phyloP scores from a whole-genome alignment of 2,329 filamentous ascomycete genomes.

The Diaporthe sp. region DNA sequence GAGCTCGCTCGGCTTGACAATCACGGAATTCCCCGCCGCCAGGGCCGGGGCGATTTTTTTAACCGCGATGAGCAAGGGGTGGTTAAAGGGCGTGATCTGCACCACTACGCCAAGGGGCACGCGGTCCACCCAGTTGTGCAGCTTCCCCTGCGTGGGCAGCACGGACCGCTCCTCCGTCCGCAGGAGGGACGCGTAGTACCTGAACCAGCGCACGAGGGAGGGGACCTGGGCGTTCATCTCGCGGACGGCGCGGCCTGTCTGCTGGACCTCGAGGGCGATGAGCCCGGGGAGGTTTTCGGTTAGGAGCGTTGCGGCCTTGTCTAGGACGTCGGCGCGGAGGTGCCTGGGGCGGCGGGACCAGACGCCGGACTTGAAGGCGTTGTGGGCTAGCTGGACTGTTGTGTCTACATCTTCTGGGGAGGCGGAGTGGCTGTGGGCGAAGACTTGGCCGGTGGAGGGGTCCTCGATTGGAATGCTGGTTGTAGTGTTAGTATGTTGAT shows the following conservation, averaged over 20 bases:
- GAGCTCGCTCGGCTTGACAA: slow-evolving; percentile 72
- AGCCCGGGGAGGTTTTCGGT: slow-evolving; percentile 62
- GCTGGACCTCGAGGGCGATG: slow-evolving; percentile 71
- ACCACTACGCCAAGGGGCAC: slow-evolving; percentile 68
- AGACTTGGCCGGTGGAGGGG: slow-evolving; percentile 41
- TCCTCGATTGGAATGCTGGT: slow-evolving; percentile 42
- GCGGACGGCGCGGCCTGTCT: slow-evolving; percentile 75
- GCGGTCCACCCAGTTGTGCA: slow-evolving; percentile 66
- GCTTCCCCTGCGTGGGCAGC: slow-evolving; percentile 70
- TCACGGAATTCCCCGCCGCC: slow-evolving; percentile 67
- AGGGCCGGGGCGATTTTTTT: slow-evolving; percentile 72
- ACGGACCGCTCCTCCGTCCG: slow-evolving; percentile 75
- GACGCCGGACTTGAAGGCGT: slow-evolving; percentile 58
- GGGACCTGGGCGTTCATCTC: slow-evolving; percentile 79
- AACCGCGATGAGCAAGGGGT: slow-evolving; percentile 66
- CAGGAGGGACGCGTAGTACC: slow-evolving; percentile 75
- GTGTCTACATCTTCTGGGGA: slow-evolving; percentile 55
- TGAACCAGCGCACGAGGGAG: slow-evolving; percentile 75
- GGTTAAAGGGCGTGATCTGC: slow-evolving; percentile 68
- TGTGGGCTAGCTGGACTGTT: slow-evolving; percentile 53
- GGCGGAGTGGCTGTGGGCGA: slow-evolving; percentile 54
- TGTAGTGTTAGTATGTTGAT: background rate
- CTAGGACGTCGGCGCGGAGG: slow-evolving; percentile 69
- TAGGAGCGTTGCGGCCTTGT: slow-evolving; percentile 67
- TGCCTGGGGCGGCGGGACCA: slow-evolving; percentile 70